These are phyloP conservation scores for Gremmenia infestans DNA, from an alignment of 2,329 filamentous ascomycete species.

Conservation along the genomic window DNA sequence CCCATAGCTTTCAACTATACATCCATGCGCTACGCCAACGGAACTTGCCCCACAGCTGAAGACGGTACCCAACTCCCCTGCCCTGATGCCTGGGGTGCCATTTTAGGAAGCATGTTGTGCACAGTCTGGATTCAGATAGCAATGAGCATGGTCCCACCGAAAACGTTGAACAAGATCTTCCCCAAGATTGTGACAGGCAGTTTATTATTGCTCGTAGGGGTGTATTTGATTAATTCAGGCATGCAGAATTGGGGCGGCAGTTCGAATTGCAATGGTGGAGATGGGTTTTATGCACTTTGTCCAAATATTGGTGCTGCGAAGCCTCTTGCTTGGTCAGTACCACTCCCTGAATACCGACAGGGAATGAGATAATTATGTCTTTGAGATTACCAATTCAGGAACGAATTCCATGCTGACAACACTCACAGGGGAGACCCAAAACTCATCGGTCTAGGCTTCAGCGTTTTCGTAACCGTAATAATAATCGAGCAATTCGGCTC, in stretches of 20 bases:
- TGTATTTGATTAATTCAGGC: slow-evolving; percentile 56
- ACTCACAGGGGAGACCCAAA: slow-evolving; percentile 49
- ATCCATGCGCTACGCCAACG: slow-evolving; percentile 57
- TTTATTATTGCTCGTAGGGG: slow-evolving; percentile 62
- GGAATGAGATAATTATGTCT: too few species aligned
- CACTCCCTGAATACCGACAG: too few species aligned
- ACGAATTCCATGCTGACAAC: background rate
- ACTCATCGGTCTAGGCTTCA: slow-evolving; percentile 63
- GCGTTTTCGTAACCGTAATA: slow-evolving; percentile 63
- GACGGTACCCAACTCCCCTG: slow-evolving; percentile 56
- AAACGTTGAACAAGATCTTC: slow-evolving; percentile 56
- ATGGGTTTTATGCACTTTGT: slow-evolving; percentile 50
- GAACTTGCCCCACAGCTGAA: slow-evolving; percentile 53
- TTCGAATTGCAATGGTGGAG: slow-evolving; percentile 45
- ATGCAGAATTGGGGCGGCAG: slow-evolving; percentile 68
- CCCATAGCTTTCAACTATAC: slow-evolving; percentile 59
- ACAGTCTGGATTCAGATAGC: slow-evolving; percentile 53
- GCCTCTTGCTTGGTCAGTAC: slow-evolving; percentile 46
- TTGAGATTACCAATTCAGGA: too few species aligned
- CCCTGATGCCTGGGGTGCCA: slow-evolving; percentile 60
- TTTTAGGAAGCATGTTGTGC: slow-evolving; percentile 50
- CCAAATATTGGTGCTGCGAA: slow-evolving; percentile 54
- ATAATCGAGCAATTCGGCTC: slow-evolving; percentile 64
- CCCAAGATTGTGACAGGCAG: slow-evolving; percentile 65
- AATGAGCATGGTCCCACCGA: slow-evolving; percentile 59